These are phyloP conservation scores for Aureobasidium sp. DNA, from an alignment of 2,329 filamentous ascomycete species.

Conservation along the genomic window DNA sequence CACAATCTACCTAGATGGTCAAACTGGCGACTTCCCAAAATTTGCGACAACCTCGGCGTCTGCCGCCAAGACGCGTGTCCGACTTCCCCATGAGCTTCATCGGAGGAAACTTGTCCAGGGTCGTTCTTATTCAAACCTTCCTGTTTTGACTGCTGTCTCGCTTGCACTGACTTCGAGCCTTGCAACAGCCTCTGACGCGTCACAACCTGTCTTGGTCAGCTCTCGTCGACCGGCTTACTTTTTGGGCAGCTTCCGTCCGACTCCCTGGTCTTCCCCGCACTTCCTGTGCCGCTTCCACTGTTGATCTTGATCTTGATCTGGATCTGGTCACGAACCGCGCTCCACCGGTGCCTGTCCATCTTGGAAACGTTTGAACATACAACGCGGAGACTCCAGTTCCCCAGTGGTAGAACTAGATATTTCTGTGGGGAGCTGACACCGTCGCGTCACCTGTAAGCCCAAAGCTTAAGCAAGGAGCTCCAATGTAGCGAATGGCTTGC, in stretches of 20 bases:
- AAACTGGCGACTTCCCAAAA: not conserved
- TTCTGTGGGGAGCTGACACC: not conserved
- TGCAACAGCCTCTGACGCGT: conserved; percentile 3
- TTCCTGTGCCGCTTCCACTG: not conserved
- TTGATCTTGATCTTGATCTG: not conserved
- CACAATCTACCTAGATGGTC: conserved; percentile 1
- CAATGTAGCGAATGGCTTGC: not conserved
- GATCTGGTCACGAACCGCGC: not conserved
- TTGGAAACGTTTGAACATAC: not conserved
- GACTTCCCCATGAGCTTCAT: not conserved
- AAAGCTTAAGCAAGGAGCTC: not conserved
- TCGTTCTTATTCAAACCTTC: not conserved
- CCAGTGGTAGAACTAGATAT: not conserved
- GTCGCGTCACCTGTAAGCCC: not conserved
- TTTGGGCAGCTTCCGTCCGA: not conserved
- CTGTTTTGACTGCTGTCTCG: not conserved
- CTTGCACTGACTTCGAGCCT: not conserved
- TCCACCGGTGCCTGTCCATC: not conserved
- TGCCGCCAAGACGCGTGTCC: not conserved
- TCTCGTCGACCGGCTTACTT: not conserved
- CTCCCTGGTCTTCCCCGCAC: not conserved
- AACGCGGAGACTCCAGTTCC: not conserved
- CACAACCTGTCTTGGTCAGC: not conserved
- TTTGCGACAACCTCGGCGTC: not conserved
- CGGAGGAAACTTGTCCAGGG: not conserved